Percentiles rank a stretch among this genome's conserved stretches.
Conservation (phyloP, 345 rosid species). For the Eucalyptus sideroxylon region DNA sequence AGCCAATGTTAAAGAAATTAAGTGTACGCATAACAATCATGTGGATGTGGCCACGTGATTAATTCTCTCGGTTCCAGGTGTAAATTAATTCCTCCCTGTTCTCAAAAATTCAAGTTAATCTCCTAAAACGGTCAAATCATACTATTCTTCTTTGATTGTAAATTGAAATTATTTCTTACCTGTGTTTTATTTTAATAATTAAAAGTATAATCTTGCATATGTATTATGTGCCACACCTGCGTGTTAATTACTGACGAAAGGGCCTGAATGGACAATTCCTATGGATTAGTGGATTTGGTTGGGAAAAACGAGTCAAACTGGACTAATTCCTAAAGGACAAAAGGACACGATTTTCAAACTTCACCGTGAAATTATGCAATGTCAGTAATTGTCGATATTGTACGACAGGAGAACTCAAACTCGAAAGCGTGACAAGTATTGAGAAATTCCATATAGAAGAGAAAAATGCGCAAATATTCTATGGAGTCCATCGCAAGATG, state of each 20-base stretch:
- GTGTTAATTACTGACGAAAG: not conserved
- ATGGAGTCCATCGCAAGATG: not conserved
- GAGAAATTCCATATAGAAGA: not conserved
- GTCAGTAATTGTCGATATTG: not conserved
- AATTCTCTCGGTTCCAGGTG: not conserved
- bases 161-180: not conserved
- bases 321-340: not conserved
- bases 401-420: not conserved
- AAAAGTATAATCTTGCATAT: not conserved
- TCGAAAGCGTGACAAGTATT: not conserved
- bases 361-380: not conserved
- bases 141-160: not conserved
- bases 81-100: not conserved
- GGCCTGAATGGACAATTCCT: not conserved
- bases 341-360: not conserved
- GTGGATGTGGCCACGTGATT: not conserved
- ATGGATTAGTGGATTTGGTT: not conserved
- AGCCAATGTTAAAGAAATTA: not conserved
- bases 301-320: not conserved
- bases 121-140: not conserved
- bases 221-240: not conserved
- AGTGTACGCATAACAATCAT: not conserved
- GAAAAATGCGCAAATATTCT: not conserved
- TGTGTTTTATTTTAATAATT: not conserved
- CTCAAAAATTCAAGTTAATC: not conserved